Evolutionary conservation across 1,139 yeast species (phyloP), one percentile per base, ranked within the genome.

Genomic region (Protomyces inouyei): DNA sequence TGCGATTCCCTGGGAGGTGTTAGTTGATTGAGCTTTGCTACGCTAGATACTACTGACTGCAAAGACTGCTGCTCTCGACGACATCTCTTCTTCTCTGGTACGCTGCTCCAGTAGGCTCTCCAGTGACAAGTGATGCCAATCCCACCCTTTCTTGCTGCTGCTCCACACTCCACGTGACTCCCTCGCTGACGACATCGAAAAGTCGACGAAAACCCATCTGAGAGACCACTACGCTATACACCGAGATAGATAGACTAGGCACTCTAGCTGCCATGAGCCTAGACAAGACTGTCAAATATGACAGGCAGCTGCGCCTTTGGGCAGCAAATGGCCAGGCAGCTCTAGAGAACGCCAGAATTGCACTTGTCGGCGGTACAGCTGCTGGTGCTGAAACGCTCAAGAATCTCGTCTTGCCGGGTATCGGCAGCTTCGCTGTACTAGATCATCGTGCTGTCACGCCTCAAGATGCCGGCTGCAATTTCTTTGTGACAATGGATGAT

Each of bases 281-380:
- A 8, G 64, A 60, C 55, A 60, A 60, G 51, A 46, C 40, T 25
- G 60, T 48, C 51, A 83, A 83, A 69, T 92, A 90, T 73, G 98
- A 93, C 75, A 81, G 98, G 56, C 98, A 93, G 73, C 76, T 92
- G 67, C 81, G 98, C 52, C 77, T 93, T 21, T 93, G 98, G 98
- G 93, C 90, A 0, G 72, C 82, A 0, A 75, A 81, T 1, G 98
- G 98, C 2, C 98, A 93, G 72, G 70, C 76, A 6, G 79, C 80
- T 2, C 78, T 93, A 43, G 84, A 83, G 60, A 72, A 74, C 2
- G 78, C 93, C 0, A 85, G 82, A 66, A 79, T 91, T 1, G 82
- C 90, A 65, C 74, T 90, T 10, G 70, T 90, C 5, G 84, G 85
- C 59, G 85, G 85, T 12, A 78, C 85, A 1, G 74, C 85, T 0